Evolutionary conservation across 805 yeast genomes (phyloP), one percentile per base, ranked within the genome.

Genomic region (Wickerhamomyces subpelliculosus): DNA sequence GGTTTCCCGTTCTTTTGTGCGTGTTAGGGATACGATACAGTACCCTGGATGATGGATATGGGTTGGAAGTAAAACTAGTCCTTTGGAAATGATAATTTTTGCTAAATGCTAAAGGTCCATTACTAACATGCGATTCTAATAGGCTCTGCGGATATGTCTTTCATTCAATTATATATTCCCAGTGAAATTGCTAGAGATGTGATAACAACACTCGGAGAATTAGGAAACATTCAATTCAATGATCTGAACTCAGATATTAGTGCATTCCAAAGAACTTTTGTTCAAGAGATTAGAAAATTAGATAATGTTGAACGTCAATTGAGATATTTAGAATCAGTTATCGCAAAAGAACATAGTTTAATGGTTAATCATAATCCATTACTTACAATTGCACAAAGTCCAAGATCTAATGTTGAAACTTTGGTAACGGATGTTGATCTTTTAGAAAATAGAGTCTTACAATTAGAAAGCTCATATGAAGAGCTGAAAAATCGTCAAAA

Each of bases 61-160:
- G n/a, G n/a, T n/a, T n/a, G n/a, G n/a, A n/a, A n/a, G n/a, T n/a
- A n/a, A n/a, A n/a, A n/a, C n/a, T n/a, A n/a, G n/a, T n/a, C n/a
- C n/a, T n/a, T n/a, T n/a, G n/a, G n/a, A n/a, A n/a, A n/a, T n/a
- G n/a, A n/a, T n/a, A n/a, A n/a, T n/a, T n/a, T n/a, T n/a, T n/a
- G n/a, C n/a, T n/a, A n/a, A n/a, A n/a, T n/a, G n/a, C 12, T 7
- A 25, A n/a, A 25, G 6, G 6, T 25, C 14, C 8, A 17, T 12
- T 34, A 41, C 42, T 49, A 43, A 44, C 44, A 35, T n/a, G n/a
- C n/a, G n/a, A 13, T 13, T 10, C 4, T 4, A 11, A 4, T 19
- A 55, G 59, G 96, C 71, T 89, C 97, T 41, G 97, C 97, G 81
- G 95, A 85, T 55, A 94, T 93, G 97, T 78, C 95, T 35, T 74